Base-by-base conservation (phyloP, 805 yeast species). In the Ogataea dorogensis region DNA sequence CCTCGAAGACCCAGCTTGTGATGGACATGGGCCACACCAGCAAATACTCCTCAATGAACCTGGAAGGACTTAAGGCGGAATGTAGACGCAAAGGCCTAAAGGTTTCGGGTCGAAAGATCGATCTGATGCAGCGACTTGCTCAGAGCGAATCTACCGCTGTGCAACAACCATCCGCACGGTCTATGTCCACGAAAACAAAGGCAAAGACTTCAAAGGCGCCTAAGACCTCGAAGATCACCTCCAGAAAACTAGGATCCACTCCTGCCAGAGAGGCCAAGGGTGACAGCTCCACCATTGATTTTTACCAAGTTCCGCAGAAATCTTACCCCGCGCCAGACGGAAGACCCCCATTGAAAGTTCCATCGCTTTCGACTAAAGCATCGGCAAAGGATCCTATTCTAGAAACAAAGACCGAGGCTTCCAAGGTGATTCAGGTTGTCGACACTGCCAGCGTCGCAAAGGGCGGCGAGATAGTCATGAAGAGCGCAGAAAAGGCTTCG, bases 61-160 rank as follows among this genome's bases (percentile, higher is more conserved):
- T 79, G 24, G 71, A 73, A 36, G 66, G 75, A 2, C 65, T 81
- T 46, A 78, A 75, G 51, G 56, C 54, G 34, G 86, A 80, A 53
- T 78, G 86, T 53, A 72, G 73, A 38, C 63, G 61, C 38, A 68
- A 81, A 42, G 84, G 85, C 0, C 56, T 81, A 41, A 76, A 72
- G 48, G 71, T 79, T 0, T 61, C 75, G n/a, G 88, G 88, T 10
- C 67, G 68, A 32, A 81, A 81, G 50, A 56, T 70, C 7, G 86
- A 81, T 19, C 59, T 81, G 16, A 65, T 79, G 17, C 65, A 62
- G 39, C 50, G 68, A 44, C 40, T 64, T 27, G 32, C 48, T 7
- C 45, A 45, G 22, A 10, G 27, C 13, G 58, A 49, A 16, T 38
- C 56, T 5, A 17, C 38, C 14, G 17, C 24, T n/a, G 28, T 24